A percentile compares a stretch with the other conserved stretches of the same genome.
Conservation (phyloP, 495 filamentous ascomycete species). For the Bathelium albidoporum region DNA sequence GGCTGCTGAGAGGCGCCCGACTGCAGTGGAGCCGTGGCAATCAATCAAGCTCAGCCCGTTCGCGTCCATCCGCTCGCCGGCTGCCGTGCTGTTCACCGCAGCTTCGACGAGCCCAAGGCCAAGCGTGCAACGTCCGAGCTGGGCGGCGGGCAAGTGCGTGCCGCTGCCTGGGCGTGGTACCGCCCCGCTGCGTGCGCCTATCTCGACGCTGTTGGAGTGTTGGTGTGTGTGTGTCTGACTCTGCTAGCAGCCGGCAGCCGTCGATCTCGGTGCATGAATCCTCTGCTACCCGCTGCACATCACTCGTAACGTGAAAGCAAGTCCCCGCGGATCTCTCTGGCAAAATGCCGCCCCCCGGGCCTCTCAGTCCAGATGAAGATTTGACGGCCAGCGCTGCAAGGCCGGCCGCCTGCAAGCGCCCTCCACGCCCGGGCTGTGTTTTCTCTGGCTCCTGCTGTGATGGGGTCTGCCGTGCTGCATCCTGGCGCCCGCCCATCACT, state of each 20-base stretch:
- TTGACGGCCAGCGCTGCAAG: neutral
- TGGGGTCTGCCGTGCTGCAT: neutral
- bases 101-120: too few species aligned
- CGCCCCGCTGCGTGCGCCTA: constrained; percentile 1
- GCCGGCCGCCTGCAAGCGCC: neutral
- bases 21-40: neutral
- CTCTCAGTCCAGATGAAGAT: neutral
- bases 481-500: neutral
- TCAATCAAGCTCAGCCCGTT: constrained; percentile 1
- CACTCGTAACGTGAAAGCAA: constrained; percentile 4
- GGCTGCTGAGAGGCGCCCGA: constrained; percentile 2
- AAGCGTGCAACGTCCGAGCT: neutral
- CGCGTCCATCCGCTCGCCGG: neutral
- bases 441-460: neutral
- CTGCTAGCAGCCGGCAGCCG: neutral
- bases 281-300: neutral
- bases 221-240: constrained; percentile 3
- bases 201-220: neutral
- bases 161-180: neutral
- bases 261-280: constrained; percentile 1
- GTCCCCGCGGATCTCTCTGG: neutral
- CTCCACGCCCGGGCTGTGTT: neutral
- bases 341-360: neutral
- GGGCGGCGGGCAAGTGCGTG: neutral
- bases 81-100: neutral